Conservation (phyloP, 73 alveolate genomes). For the Durusdinium trenchii region DNA sequence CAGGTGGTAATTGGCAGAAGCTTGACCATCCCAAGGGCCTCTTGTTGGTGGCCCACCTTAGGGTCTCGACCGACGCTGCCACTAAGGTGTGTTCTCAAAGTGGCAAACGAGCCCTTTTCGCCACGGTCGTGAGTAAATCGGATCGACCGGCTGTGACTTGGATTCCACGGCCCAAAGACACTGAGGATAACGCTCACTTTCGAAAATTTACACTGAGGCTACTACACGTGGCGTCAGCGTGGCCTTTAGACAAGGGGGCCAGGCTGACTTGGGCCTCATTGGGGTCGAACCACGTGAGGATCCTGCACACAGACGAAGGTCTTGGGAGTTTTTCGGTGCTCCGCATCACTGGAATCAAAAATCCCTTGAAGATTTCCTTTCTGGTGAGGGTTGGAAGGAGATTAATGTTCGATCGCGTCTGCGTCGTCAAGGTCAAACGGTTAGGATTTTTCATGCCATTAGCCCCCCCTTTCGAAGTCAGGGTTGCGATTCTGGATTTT, state of each 20-base stretch:
- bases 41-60: not conserved
- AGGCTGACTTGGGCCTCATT: not conserved
- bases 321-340: not conserved
- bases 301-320: too few species aligned
- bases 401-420: not conserved
- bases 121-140: not conserved
- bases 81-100: not conserved
- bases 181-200: not conserved
- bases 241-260: constrained; percentile 45
- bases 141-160: constrained; percentile 7
- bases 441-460: not conserved
- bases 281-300: not conserved
- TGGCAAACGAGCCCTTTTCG: constrained; percentile 1
- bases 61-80: not conserved
- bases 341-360: not conserved
- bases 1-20: not conserved
- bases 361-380: not conserved
- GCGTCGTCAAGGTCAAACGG: not conserved
- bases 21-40: not conserved
- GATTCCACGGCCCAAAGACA: not conserved
- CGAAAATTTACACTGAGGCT: not conserved
- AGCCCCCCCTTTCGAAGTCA: not conserved
- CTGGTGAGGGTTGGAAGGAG: not conserved
- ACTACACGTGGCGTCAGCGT: not conserved
- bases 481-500: not conserved